A percentile compares a stretch with the other conserved stretches of the same genome.
These are phyloP conservation scores for Exophiala sideris DNA, from an alignment of 2,329 filamentous ascomycete species.

Conservation along the genomic window DNA sequence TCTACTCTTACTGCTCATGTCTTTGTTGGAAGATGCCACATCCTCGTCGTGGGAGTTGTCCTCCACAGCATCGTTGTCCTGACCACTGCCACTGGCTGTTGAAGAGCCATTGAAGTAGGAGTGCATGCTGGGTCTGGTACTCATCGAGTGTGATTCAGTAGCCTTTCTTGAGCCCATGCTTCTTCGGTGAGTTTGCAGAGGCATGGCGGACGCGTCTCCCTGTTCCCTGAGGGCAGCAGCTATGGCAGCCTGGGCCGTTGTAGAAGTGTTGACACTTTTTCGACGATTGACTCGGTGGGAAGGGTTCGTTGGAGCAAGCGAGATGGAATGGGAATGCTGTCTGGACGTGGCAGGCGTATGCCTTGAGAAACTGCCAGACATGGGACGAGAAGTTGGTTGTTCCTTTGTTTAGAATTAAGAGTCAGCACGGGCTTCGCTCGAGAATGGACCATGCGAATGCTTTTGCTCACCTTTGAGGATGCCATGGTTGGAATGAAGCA, in stretches of 20 bases:
- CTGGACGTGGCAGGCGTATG: constrained; percentile 28
- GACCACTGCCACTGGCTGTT: constrained; percentile 21
- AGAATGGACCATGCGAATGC: constrained; percentile 8
- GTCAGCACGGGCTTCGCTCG: constrained; percentile 23
- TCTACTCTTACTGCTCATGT: constrained; percentile 51
- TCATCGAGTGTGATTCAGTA: constrained; percentile 36
- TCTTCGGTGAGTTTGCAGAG: constrained; percentile 56
- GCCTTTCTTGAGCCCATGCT: constrained; percentile 63
- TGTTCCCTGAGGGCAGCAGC: constrained; percentile 69
- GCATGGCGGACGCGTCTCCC: constrained; percentile 58
- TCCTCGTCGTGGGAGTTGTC: constrained; percentile 41
- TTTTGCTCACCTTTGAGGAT: constrained; percentile 23
- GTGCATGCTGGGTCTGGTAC: constrained; percentile 38
- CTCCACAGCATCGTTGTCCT: constrained; percentile 39
- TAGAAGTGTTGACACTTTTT: constrained; percentile 83
- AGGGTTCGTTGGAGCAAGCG: constrained; percentile 71
- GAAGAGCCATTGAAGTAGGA: constrained; percentile 41
- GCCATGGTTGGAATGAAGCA: constrained; percentile 18
- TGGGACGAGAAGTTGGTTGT: constrained; percentile 26
- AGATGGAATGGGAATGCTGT: constrained; percentile 73
- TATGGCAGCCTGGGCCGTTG: constrained; percentile 64
- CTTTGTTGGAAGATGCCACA: constrained; percentile 42
- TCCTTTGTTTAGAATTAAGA: constrained; percentile 26
- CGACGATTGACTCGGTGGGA: constrained; percentile 84
- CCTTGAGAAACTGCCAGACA: constrained; percentile 28